These are phyloP conservation scores for Pneumocystis jirovecii DNA, from an alignment of 1,139 yeast species.

Conservation along the genomic window DNA sequence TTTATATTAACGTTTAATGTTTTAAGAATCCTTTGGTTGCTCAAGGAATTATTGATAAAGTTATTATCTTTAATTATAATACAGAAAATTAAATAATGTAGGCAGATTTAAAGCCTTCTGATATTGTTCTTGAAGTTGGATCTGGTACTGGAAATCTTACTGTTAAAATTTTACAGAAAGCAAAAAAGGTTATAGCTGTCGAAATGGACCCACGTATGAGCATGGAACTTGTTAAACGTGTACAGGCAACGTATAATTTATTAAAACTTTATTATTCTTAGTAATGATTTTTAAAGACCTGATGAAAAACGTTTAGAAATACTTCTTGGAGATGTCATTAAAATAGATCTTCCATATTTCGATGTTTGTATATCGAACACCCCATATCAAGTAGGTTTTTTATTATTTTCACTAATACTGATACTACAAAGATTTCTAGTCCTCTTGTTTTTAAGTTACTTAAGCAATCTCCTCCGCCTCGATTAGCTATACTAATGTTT, in stretches of 20 bases:
- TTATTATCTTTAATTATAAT: neutral
- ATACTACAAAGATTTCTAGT: slow-evolving; percentile 45
- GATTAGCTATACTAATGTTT: slow-evolving; percentile 92
- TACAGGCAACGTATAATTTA: slow-evolving; percentile 37
- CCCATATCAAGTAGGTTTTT: slow-evolving; percentile 50
- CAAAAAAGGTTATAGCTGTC: slow-evolving; percentile 79
- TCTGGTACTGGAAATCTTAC: slow-evolving; percentile 99
- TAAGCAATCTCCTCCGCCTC: slow-evolving; percentile 84
- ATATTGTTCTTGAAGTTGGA: slow-evolving; percentile 87
- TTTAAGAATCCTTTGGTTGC: slow-evolving; percentile 92
- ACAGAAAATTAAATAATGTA: neutral
- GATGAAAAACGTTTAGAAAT: slow-evolving; percentile 82
- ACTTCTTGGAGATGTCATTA: slow-evolving; percentile 87
- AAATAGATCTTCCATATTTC: slow-evolving; percentile 85
- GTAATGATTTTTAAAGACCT: slow-evolving; percentile 41
- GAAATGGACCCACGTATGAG: slow-evolving; percentile 99
- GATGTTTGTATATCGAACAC: slow-evolving; percentile 95
- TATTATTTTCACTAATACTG: neutral
- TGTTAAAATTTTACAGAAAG: slow-evolving; percentile 80
- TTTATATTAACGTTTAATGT: slow-evolving; percentile 1
- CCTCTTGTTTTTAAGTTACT: slow-evolving; percentile 87
- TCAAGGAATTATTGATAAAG: slow-evolving; percentile 90
- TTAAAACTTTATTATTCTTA: neutral
- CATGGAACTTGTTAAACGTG: slow-evolving; percentile 92
- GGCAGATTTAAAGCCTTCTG: slow-evolving; percentile 83